Conservation (phyloP, 169 alveolate species). For the Plasmodium falciparum region DNA sequence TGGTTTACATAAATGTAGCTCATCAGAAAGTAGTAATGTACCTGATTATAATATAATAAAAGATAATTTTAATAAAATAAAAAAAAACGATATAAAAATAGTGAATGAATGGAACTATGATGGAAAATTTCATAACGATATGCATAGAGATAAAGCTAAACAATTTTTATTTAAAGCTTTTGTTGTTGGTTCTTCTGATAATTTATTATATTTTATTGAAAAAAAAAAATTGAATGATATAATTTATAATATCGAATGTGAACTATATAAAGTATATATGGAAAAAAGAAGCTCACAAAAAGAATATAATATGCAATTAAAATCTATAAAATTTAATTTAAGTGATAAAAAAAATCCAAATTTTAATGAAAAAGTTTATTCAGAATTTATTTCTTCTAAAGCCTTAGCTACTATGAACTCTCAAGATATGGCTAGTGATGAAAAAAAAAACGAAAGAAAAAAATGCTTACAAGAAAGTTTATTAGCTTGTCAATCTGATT, state of each 20-base stretch:
- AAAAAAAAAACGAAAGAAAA: conserved; percentile 90
- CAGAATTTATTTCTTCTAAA: conserved; percentile 88
- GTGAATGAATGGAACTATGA: conserved; percentile 49
- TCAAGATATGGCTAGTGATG: conserved; percentile 94
- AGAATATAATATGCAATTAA: conserved; percentile 89
- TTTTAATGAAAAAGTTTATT: conserved; percentile 88
- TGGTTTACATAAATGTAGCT: no score
- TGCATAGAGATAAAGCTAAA: conserved; percentile 79
- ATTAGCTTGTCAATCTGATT: conserved; percentile 94
- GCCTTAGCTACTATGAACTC: conserved; percentile 92
- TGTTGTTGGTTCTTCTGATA: conserved; percentile 74
- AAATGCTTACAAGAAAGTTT: conserved; percentile 87
- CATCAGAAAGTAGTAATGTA: no score
- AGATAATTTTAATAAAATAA: background rate
- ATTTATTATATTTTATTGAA: conserved; percentile 76
- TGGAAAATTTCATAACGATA: conserved; percentile 65
- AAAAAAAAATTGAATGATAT: conserved; percentile 79
- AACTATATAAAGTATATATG: conserved; percentile 77
- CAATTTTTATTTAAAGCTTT: conserved; percentile 75
- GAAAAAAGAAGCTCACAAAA: conserved; percentile 80
- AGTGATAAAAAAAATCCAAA: conserved; percentile 92
- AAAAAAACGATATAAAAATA: conserved; percentile 16
- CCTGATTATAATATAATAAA: no score
- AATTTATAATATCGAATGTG: conserved; percentile 85
- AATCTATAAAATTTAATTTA: conserved; percentile 91